phyloP scores from a whole-genome alignment of 768 basidiomycete species.

The Goffeauzyma gilvescens region DNA sequence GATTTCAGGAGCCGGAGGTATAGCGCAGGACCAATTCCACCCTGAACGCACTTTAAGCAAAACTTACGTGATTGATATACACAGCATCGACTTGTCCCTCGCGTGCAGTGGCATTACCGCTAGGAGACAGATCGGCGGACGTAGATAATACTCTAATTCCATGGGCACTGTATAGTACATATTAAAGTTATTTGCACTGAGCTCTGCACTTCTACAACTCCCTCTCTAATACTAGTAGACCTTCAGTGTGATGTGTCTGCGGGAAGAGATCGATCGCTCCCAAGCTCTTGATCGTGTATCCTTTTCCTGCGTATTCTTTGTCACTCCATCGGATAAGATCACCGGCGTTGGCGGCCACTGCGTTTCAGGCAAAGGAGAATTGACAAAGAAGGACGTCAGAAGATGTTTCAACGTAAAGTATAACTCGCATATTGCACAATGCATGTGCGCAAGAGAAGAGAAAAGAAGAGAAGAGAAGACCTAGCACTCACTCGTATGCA shows the following conservation, averaged over 20 bases:
- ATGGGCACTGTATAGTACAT: too few relatives aligned
- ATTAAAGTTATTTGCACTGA: too few relatives aligned
- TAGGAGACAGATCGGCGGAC: too few relatives aligned
- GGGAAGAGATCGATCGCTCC: conserved; percentile 89
- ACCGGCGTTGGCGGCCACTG: conserved; percentile 9
- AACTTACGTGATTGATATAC: too few relatives aligned
- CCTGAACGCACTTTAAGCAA: too few relatives aligned
- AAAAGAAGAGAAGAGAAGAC: neutral
- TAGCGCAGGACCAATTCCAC: too few relatives aligned
- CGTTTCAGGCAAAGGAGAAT: conserved; percentile 32
- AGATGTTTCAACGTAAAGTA: conserved; percentile 1
- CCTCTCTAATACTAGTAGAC: conserved; percentile 8
- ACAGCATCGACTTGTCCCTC: too few relatives aligned
- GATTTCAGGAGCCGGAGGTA: too few relatives aligned
- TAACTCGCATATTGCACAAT: conserved; percentile 14
- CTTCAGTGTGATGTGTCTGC: conserved; percentile 35
- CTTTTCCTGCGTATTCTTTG: conserved; percentile 32
- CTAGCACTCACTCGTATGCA: conserved; percentile 49
- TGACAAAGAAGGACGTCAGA: too few relatives aligned
- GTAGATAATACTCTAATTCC: too few relatives aligned
- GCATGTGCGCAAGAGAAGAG: neutral
- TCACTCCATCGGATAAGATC: conserved; percentile 21
- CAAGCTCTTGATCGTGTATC: conserved; percentile 63
- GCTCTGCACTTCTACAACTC: neutral
- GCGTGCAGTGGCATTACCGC: too few relatives aligned